Evolutionary conservation across 2,329 filamentous ascomycete genomes (phyloP).

Genomic region (Alternaria gansuensis): DNA sequence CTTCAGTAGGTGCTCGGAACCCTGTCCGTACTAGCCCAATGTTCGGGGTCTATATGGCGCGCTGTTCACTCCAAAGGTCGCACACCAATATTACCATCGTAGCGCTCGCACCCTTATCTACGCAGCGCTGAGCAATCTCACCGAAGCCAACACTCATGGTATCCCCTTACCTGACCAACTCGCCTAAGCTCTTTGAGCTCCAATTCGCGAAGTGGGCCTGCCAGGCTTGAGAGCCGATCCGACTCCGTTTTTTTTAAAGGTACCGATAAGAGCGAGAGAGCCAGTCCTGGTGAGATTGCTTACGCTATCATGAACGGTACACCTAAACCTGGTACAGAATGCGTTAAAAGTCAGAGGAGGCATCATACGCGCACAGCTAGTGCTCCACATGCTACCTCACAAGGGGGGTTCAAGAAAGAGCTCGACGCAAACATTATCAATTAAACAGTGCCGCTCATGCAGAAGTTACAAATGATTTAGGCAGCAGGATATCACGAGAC

Average conservation of each 20-base stretch:
- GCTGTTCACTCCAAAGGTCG: conserved; percentile 43
- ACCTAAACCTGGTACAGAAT: conserved; percentile 27
- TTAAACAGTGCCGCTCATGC: conserved; percentile 20
- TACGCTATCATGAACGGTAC: conserved; percentile 37
- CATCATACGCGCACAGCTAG: conserved; percentile 33
- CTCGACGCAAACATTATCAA: conserved; percentile 15
- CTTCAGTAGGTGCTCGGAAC: conserved; percentile 39
- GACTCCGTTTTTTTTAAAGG: conserved; percentile 14
- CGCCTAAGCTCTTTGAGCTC: conserved; percentile 40
- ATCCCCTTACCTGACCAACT: conserved; percentile 42
- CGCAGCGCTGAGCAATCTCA: conserved; percentile 31
- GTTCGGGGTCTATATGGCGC: conserved; percentile 46
- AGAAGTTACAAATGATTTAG: conserved; percentile 17
- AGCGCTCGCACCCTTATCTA: conserved; percentile 35
- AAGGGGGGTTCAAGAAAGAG: conserved; percentile 25
- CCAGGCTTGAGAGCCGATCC: conserved; percentile 23
- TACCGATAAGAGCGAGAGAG: conserved; percentile 16
- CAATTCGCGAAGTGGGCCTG: conserved; percentile 38
- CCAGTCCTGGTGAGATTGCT: conserved; percentile 31
- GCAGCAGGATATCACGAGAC: conserved; percentile 21
- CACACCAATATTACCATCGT: conserved; percentile 26
- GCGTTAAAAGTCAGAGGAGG: background rate
- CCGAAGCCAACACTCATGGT: conserved; percentile 35
- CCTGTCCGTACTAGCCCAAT: conserved; percentile 39
- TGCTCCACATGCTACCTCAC: conserved; percentile 26